Conservation (phyloP, 192 early-diverging fungal species). For the Gaertneriomyces semiglobifer region DNA sequence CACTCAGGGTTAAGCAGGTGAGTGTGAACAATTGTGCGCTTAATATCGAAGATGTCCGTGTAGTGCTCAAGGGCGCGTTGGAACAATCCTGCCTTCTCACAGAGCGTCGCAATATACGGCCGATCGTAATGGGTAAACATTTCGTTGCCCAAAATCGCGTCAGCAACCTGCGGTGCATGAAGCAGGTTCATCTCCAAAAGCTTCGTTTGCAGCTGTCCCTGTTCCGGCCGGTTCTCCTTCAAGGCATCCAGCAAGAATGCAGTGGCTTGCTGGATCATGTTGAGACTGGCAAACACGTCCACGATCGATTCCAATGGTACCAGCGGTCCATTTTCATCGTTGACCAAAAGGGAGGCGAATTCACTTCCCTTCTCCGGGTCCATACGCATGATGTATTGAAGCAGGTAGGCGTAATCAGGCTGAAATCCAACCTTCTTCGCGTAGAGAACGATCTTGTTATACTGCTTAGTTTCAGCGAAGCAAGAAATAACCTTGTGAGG, state of each 20-base stretch:
- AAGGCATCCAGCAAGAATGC: slow-evolving; percentile 94
- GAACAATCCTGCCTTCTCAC: slow-evolving; percentile 96
- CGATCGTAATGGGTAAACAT: slow-evolving; percentile 97
- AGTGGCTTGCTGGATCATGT: slow-evolving; percentile 95
- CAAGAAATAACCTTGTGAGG: slow-evolving; percentile 93
- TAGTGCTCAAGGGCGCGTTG: slow-evolving; percentile 97
- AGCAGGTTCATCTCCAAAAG: slow-evolving; percentile 97
- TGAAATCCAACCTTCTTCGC: slow-evolving; percentile 90
- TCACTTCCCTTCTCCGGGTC: slow-evolving; percentile 92
- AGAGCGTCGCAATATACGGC: slow-evolving; percentile 82
- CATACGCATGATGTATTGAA: slow-evolving; percentile 85
- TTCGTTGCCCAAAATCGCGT: slow-evolving; percentile 94
- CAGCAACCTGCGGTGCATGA: slow-evolving; percentile 96
- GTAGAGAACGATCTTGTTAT: slow-evolving; percentile 93
- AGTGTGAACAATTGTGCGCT: slow-evolving; percentile 89
- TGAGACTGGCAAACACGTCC: slow-evolving; percentile 87
- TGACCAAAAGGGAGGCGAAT: slow-evolving; percentile 85
- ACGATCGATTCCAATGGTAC: slow-evolving; percentile 86
- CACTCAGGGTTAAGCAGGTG: slow-evolving; percentile 83
- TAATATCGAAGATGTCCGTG: slow-evolving; percentile 94
- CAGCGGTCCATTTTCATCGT: slow-evolving; percentile 77
- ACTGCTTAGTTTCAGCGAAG: slow-evolving; percentile 95
- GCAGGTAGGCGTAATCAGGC: slow-evolving; percentile 86
- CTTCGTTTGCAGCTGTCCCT: slow-evolving; percentile 88
- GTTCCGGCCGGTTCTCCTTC: slow-evolving; percentile 88